These are phyloP conservation scores for Malus sylvestris DNA, from an alignment of 306 rosid genomes.

Conservation along the genomic window DNA sequence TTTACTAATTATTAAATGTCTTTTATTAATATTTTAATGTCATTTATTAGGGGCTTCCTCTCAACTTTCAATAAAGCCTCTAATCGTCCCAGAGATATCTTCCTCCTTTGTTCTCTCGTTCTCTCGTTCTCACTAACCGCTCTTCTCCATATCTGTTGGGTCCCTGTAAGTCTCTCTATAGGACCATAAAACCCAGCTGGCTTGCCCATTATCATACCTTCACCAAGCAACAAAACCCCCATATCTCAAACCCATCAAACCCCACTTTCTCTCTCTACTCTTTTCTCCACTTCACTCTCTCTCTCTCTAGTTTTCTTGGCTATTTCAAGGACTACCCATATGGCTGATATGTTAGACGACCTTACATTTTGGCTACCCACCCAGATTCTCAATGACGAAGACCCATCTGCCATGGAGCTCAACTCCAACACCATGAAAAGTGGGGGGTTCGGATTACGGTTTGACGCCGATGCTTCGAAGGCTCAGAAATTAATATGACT, in stretches of 20 bases:
- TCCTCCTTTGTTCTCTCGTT: background rate
- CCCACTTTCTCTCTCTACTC: background rate
- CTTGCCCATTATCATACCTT: constrained; percentile 8
- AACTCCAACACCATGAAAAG: background rate
- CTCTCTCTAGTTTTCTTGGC: background rate
- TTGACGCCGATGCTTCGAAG: background rate
- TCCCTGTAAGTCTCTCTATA: constrained; percentile 2
- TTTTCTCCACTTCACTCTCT: background rate
- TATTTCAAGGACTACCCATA: background rate
- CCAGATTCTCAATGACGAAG: constrained; percentile 33
- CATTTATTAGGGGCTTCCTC: background rate
- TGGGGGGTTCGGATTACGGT: background rate
- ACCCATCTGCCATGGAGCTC: background rate
- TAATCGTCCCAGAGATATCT: too few relatives aligned
- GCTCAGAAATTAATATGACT: background rate
- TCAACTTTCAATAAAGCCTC: background rate
- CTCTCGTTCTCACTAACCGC: background rate
- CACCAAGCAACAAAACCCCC: constrained; percentile 3
- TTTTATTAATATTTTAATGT: too few relatives aligned
- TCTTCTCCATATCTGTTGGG: constrained; percentile 2
- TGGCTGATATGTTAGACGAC: constrained; percentile 50
- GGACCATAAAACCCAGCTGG: background rate
- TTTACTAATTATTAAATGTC: too few relatives aligned
- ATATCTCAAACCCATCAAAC: background rate
- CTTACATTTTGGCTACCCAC: constrained; percentile 71